Base-by-base conservation (phyloP, 208 protist species). In the Leptomonas pyrrhocoris region DNA sequence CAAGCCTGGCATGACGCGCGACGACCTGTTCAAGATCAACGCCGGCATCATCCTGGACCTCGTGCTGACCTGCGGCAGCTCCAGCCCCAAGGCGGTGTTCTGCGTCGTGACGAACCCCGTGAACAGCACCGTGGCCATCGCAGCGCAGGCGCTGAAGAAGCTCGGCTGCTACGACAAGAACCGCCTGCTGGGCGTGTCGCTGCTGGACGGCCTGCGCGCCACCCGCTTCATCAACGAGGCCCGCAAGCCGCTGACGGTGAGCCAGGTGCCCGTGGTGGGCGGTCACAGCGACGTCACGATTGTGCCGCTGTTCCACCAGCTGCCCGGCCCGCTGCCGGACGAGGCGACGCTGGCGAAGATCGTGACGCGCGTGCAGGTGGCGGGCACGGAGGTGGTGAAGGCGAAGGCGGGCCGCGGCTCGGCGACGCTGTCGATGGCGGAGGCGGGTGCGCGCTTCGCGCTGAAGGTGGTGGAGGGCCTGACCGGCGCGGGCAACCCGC, bases 1-100 rank as follows among this genome's bases (percentile, higher is more conserved):
- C 78, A 98, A 98, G 86, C 97, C 97, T 2, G 95, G 94, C 59
- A 99, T 99, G 97, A 98, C 94, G 46, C 92, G 97, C 61, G 96
- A 99, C 69, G 97, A 99, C 76, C 88, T 98, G 30, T 99, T 99
- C 89, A 98, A 97, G 61, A 89, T 89, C 62, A 99, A 99, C 88
- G 97, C 97, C 27, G 74, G 83, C 36, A 98, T 99, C 80, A 83
- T 98, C 54, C 77, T 85, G 30, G 94, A 90, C 62, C 77, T 98
- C 30, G 93, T 97, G 50, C 67, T 93, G 62, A 92, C 88, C 23
- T 94, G 86, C 80, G 94, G 76, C 28, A 63, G 83, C 54, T 54
- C 77, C 55, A 96, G 88, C 74, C 97, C 97, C 43, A 86, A 97
- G 63, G 97, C 97, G 4, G 71, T 87, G 60, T 86, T 98, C 77